Percentiles rank a stretch among this genome's conserved stretches.
Conservation (phyloP, 257 asterid genomes). For the Scutellaria barbata region DNA sequence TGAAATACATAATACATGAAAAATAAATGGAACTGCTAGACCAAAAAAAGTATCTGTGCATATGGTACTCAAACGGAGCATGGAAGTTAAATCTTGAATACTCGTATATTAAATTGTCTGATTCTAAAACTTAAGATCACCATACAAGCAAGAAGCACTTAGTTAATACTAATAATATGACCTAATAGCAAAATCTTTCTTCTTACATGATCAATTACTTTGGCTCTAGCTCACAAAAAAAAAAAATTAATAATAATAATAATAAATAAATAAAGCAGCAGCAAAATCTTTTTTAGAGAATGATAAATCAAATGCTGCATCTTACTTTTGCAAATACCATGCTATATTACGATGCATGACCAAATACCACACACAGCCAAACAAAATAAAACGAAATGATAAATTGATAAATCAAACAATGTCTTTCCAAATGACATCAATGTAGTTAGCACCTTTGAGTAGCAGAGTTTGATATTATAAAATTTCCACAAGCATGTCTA, state of each 20-base stretch:
- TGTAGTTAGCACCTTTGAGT: not conserved
- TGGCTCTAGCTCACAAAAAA: too few relatives aligned
- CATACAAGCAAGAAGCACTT: slow-evolving; percentile 16
- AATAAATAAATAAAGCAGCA: too few relatives aligned
- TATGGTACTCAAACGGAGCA: slow-evolving; percentile 7
- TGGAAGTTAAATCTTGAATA: slow-evolving; percentile 8
- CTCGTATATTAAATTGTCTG: slow-evolving; percentile 2
- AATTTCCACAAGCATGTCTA: not conserved
- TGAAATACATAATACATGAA: slow-evolving; percentile 7
- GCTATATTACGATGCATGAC: not conserved
- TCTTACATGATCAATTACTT: too few relatives aligned
- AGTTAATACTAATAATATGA: slow-evolving; percentile 16
- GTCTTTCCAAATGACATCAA: not conserved
- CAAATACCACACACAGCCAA: slow-evolving; percentile 7
- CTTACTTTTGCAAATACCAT: slow-evolving; percentile 13
- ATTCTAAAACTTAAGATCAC: not conserved
- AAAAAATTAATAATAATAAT: too few relatives aligned
- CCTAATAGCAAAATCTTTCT: not conserved
- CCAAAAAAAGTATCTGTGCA: not conserved
- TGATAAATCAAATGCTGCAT: not conserved
- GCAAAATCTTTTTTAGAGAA: slow-evolving; percentile 8
- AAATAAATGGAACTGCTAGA: slow-evolving; percentile 13
- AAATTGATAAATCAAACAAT: not conserved
- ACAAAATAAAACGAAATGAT: not conserved
- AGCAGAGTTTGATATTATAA: not conserved